Evolutionary conservation across 306 rosid species (phyloP).

Genomic region (Citrullus mucosospermus): DNA sequence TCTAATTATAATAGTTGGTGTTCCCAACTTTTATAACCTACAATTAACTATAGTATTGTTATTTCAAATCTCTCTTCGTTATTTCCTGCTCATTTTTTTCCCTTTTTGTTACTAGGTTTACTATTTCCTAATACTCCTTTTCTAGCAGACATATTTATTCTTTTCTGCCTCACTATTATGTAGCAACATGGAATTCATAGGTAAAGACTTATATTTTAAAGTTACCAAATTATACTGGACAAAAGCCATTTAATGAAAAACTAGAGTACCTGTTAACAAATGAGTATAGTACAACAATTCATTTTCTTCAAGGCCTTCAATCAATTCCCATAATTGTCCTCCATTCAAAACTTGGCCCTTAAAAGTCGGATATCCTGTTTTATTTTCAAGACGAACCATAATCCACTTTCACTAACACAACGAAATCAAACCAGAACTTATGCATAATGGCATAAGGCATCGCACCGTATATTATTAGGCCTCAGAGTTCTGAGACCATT

Average conservation of each 20-base stretch:
- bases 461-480: slow-evolving; percentile 33
- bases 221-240: background rate
- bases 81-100: no score
- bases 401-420: slow-evolving; percentile 13
- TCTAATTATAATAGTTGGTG: no score
- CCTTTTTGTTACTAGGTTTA: no score
- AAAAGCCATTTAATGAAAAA: background rate
- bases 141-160: background rate
- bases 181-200: background rate
- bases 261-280: slow-evolving; percentile 51
- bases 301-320: slow-evolving; percentile 72
- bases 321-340: slow-evolving; percentile 52
- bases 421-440: slow-evolving; percentile 15
- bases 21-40: no score
- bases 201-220: background rate
- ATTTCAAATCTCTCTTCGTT: no score
- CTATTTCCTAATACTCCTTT: background rate
- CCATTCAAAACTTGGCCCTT: slow-evolving; percentile 89
- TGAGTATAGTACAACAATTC: slow-evolving; percentile 69
- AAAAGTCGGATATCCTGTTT: slow-evolving; percentile 77
- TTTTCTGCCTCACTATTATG: background rate
- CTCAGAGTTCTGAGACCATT: slow-evolving; percentile 29
- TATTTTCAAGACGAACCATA: slow-evolving; percentile 15
- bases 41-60: no score
- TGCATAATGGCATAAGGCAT: slow-evolving; percentile 19